Evolutionary conservation across 2,329 filamentous ascomycete genomes (phyloP), one percentile per base, ranked within the genome.

Genomic region (Tothia fuscella): DNA sequence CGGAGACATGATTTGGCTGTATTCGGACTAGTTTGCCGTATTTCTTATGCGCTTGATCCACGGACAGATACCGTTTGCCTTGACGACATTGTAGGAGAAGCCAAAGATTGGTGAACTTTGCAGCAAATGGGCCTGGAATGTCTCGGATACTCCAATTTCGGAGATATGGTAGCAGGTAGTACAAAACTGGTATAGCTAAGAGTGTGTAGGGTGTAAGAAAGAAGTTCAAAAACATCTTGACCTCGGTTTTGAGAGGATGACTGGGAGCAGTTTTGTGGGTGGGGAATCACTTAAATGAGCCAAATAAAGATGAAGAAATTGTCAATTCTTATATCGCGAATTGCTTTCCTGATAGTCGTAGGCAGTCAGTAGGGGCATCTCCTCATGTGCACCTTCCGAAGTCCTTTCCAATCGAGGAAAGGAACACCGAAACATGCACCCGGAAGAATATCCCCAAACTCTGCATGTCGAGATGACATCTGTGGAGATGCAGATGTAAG

Each of bases 11-110:
- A 52, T 87, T 76, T 1, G 88, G 88, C 53, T 86, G 81, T 49
- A 94, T 81, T 26, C 87, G 74, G 17, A 94, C 79, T 1, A 94
- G 62, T n/a, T 78, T 79, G 3, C 87, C 87, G 32, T 82, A 67
- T 53, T 78, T 80, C 65, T 81, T 74, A 61, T 94, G 87, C 6
- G 76, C 67, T 26, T 77, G 61, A 52, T 93, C 70, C n/a, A 93
- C 66, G n/a, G 63, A 61, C n/a, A 64, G 53, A 47, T 63, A 70
- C 26, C 67, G 54, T 38, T 54, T 67, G 2, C 86, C 86, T 3
- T 72, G 67, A 2, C 88, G 76, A 40, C 54, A 59, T 50, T 71
- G 66, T 47, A 60, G 65, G 44, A 94, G 60, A 17, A 94, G 72
- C 88, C 88, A 95, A 21, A 93, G 62, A 51, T 87, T 86, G 22